Conservation (phyloP, 176 grass and related monocot species). For the Zea mays region Zm-B73-REFERENCE-NAM-5.0 NC_050105.1:5673001-5673500, state of each 20-base stretch:
- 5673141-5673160: neutral
- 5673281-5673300: too few species aligned
- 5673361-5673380: conserved; percentile 24
- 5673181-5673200: too few species aligned
- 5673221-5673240: too few species aligned
- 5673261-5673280: too few species aligned
- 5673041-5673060: conserved; percentile 13
- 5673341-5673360: neutral
- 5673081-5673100: conserved; percentile 23
- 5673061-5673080: neutral
- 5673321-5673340: too few species aligned
- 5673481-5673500: conserved; percentile 22
- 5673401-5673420: conserved; percentile 28
- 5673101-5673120: conserved; percentile 26
- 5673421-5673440: conserved; percentile 38
- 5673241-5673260: too few species aligned
- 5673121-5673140: conserved; percentile 18
- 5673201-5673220: too few species aligned
- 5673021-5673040: neutral
- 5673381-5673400: conserved; percentile 41
- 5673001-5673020: neutral
- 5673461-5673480: conserved; percentile 39
- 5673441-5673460: conserved; percentile 36
- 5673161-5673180: too few species aligned
- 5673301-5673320: too few species aligned